Evolutionary conservation across 2,329 filamentous ascomycete genomes (phyloP).

Genomic region (Pseudogymnoascus sp.): DNA sequence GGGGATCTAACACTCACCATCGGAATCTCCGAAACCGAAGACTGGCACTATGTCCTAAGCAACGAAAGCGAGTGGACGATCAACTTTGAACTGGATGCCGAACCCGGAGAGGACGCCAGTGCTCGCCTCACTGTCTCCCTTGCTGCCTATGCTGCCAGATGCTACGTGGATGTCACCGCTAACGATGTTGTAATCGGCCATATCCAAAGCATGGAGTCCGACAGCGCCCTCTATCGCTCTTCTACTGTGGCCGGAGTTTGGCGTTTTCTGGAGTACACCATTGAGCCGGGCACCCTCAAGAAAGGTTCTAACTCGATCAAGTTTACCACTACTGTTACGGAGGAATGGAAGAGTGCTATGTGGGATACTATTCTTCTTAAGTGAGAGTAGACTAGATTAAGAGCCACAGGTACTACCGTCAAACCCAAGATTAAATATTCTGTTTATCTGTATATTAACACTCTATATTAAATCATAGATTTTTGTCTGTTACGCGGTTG

Average conservation of each 20-base stretch:
- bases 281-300: background rate
- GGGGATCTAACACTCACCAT: constrained; percentile 37
- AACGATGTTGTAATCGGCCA: background rate
- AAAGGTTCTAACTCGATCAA: background rate
- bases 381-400: background rate
- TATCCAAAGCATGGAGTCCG: background rate
- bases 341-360: background rate
- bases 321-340: background rate
- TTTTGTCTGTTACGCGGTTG: too few relatives aligned
- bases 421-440: background rate
- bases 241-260: background rate
- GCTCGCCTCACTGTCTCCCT: constrained; percentile 11
- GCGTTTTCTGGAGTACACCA: background rate
- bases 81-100: constrained; percentile 1
- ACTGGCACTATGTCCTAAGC: constrained; percentile 42
- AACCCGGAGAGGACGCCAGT: background rate
- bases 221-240: background rate
- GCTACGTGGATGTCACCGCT: background rate
- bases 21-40: constrained; percentile 29
- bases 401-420: background rate
- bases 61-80: constrained; percentile 12
- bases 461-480: background rate
- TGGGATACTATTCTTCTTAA: background rate
- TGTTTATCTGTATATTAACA: background rate
- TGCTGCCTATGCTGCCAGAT: constrained; percentile 10